Evolutionary conservation across 768 basidiomycete genomes (phyloP), one percentile per base, ranked within the genome.

Genomic region (Boletus reticulatus): DNA sequence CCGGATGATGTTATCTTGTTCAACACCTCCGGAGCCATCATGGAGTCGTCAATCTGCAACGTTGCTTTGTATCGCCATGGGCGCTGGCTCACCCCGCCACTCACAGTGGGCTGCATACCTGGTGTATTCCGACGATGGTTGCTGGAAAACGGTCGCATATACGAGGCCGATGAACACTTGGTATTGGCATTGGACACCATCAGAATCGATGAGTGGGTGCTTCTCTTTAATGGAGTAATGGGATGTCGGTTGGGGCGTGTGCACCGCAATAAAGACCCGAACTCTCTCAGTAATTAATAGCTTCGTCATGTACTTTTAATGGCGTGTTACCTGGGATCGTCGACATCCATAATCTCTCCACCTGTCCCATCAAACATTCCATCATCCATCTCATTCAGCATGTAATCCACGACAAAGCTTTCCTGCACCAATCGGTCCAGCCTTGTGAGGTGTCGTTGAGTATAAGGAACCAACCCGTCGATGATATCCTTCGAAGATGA

Each of bases 351-450:
- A 42, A 58, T 57, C 22, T 61, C 67, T 32, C 75, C 75, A 20
- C 81, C 80, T 32, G 77, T 75, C 24, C 70, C 77, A 60, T 77
- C 79, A 52, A 89, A 82, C 72, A 89, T 79, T 24, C 87, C 88
- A 59, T 82, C 87, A 65, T 92, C 92, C 92, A 94, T 94, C 76
- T 94, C 91, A 16, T 82, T 83, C 31, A 94, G 74, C 53, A 94
- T 77, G 60, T 90, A 95, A 69, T 99, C 97, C 52, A 99, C 83
- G 59, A 97, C 85, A 65, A 94, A 98, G 68, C 93, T 97, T 66
- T 98, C 97, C 75, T 97, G 92, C 32, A 97, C 83, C 52, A 97
- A 73, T 66, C 85, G 83, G 55, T 95, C 92, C 70, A 94, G 81
- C 62, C 95, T 78, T 37, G 85, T 74, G 42, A 95, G 82, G 74